A percentile compares a stretch with the other conserved stretches of the same genome.
Evolutionary conservation across 768 basidiomycete species (phyloP).

Genomic region (Mycena alexandri): DNA sequence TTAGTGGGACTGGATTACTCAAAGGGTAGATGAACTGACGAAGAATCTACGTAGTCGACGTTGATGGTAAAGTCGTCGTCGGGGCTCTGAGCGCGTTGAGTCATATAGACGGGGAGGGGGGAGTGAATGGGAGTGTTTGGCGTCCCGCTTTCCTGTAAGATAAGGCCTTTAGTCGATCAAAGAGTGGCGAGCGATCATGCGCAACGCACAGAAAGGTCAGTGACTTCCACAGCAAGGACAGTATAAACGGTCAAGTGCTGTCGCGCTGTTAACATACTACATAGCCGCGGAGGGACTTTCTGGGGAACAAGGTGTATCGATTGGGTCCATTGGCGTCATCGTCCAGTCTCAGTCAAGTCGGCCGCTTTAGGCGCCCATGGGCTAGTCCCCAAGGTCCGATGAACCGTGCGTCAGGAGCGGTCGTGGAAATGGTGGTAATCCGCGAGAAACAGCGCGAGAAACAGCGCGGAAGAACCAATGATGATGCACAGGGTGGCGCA

Average conservation of each 20-base stretch:
- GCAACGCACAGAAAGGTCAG: no score
- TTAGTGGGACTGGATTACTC: neutral
- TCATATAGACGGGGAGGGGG: neutral
- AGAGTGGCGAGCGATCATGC: no score
- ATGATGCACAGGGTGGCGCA: no score
- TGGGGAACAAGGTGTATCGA: neutral
- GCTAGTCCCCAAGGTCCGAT: neutral
- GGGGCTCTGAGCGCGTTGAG: neutral
- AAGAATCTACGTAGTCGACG: neutral
- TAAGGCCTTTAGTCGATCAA: no score
- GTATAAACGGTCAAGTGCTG: neutral
- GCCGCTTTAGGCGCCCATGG: neutral
- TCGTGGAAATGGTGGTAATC: neutral
- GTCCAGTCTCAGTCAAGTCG: neutral
- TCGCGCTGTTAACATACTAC: neutral
- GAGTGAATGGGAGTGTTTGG: no score
- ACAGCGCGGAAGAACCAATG: no score
- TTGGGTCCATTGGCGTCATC: neutral
- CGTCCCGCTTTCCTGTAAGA: neutral
- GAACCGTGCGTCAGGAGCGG: neutral
- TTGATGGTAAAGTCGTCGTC: neutral
- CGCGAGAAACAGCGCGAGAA: no score
- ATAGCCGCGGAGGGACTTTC: neutral
- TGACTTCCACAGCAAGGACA: neutral
- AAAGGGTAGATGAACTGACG: neutral